phyloP scores from a whole-genome alignment of 2,329 filamentous ascomycete species.

The Neopestalotiopsis rosae region DNA sequence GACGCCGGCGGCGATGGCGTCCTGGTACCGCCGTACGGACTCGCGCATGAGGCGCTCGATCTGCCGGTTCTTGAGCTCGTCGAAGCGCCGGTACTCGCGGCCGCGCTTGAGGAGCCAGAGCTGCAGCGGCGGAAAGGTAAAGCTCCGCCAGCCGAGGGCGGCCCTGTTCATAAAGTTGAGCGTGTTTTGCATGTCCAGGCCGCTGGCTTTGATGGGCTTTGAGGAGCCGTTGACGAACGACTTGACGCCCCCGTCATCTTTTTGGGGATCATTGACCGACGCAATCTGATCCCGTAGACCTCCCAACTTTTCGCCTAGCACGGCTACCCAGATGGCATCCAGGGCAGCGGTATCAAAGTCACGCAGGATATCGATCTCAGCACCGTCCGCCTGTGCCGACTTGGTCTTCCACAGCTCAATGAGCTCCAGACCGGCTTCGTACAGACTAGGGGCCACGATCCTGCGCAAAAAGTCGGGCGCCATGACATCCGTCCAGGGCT shows the following conservation, averaged over 20 bases:
- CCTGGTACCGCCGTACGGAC: too few relatives aligned
- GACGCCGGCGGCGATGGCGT: too few relatives aligned
- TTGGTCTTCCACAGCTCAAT: conserved; percentile 23
- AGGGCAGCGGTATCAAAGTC: conserved; percentile 26
- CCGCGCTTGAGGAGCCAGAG: conserved; percentile 14
- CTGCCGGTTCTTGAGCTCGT: too few relatives aligned
- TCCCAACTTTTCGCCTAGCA: conserved; percentile 21
- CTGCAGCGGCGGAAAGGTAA: conserved; percentile 20
- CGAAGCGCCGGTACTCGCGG: too few relatives aligned
- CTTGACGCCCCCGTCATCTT: background rate
- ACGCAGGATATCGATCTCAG: conserved; percentile 14
- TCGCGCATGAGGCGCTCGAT: too few relatives aligned
- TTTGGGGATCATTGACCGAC: background rate
- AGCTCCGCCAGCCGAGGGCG: conserved; percentile 17
- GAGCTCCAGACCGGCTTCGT: conserved; percentile 21
- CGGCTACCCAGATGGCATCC: conserved; percentile 25
- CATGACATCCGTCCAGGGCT: conserved; percentile 25
- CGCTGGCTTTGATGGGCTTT: background rate
- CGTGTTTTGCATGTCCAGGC: conserved; percentile 22
- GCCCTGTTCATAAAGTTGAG: conserved; percentile 22
- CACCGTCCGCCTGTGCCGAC: conserved; percentile 2
- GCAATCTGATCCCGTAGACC: background rate
- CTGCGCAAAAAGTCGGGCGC: conserved; percentile 24
- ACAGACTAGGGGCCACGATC: conserved; percentile 21
- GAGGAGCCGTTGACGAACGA: too few relatives aligned